These are phyloP conservation scores for Wickerhamomyces ciferrii DNA, from an alignment of 805 yeast genomes.

Conservation along the genomic window DNA sequence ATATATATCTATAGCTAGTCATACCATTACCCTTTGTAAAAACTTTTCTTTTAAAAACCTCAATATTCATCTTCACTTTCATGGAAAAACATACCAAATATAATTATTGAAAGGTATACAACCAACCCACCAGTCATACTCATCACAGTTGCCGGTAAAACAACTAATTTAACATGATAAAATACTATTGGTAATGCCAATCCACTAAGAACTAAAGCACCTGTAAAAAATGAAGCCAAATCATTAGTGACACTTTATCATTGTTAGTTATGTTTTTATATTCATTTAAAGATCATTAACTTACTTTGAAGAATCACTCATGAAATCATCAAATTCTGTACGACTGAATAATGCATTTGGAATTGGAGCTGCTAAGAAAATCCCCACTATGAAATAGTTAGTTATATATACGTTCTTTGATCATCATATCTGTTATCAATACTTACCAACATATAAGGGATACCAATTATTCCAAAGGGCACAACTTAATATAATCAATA, in stretches of 20 bases:
- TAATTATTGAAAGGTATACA: conserved; percentile 77
- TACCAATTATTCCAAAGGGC: conserved; percentile 88
- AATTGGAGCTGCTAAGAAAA: conserved; percentile 65
- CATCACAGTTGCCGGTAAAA: conserved; percentile 66
- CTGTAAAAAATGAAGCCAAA: conserved; percentile 74
- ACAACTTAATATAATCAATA: conserved; percentile 82
- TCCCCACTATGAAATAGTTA: conserved; percentile 32
- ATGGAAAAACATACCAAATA: conserved; percentile 74
- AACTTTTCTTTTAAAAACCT: too few relatives aligned
- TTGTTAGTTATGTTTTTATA: too few relatives aligned
- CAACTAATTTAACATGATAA: conserved; percentile 69
- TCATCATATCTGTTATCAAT: background rate
- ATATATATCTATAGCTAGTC: too few relatives aligned
- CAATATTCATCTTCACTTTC: conserved; percentile 34
- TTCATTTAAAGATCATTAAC: too few relatives aligned
- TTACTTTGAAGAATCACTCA: conserved; percentile 46
- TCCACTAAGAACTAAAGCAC: conserved; percentile 72
- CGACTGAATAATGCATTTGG: conserved; percentile 59
- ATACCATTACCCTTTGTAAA: too few relatives aligned
- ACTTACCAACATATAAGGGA: conserved; percentile 68
- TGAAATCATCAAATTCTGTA: conserved; percentile 47
- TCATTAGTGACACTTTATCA: conserved; percentile 52
- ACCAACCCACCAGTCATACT: conserved; percentile 80
- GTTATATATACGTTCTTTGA: background rate
- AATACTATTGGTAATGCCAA: conserved; percentile 69